phyloP scores from a whole-genome alignment of 306 rosid species.

The Arachis stenosperma region DNA sequence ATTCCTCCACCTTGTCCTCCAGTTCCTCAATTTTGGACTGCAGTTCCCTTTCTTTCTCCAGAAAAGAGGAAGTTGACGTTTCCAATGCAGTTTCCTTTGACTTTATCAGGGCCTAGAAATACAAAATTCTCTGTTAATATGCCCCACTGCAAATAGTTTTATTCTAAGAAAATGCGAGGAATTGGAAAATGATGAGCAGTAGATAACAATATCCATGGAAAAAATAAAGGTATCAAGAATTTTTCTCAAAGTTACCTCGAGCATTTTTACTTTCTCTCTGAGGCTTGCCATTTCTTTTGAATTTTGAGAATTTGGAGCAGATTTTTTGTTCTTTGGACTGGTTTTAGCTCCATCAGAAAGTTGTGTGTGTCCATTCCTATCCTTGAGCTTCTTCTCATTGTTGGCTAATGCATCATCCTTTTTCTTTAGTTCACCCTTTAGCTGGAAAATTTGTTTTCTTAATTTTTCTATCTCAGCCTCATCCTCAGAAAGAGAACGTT shows the following conservation, averaged over 20 bases:
- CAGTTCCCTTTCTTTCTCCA: constrained; percentile 74
- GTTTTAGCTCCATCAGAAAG: constrained; percentile 52
- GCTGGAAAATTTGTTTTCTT: constrained; percentile 57
- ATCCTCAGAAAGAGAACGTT: constrained; percentile 57
- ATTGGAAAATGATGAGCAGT: constrained; percentile 24
- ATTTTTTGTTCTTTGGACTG: constrained; percentile 45
- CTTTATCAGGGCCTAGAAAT: constrained; percentile 64
- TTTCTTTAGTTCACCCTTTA: constrained; percentile 64
- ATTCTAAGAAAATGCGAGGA: constrained; percentile 25
- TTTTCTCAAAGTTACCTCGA: constrained; percentile 67
- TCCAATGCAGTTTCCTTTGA: constrained; percentile 74
- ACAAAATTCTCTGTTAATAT: constrained; percentile 18
- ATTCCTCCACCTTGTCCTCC: constrained; percentile 65
- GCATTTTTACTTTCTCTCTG: constrained; percentile 68
- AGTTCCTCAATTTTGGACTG: constrained; percentile 70
- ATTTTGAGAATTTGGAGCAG: constrained; percentile 42
- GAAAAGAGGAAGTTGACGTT: constrained; percentile 59
- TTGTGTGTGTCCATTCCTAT: constrained; percentile 47
- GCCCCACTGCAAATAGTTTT: constrained; percentile 15
- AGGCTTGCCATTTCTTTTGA: constrained; percentile 63
- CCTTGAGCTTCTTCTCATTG: constrained; percentile 67
- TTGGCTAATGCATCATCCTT: constrained; percentile 60
- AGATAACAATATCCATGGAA: constrained; percentile 24
- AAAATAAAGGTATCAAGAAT: constrained; percentile 25
- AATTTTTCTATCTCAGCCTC: constrained; percentile 79